Percentiles rank a stretch among this genome's conserved stretches.
Evolutionary conservation across 2,329 filamentous ascomycete genomes (phyloP).

Genomic region (Mycosphaerella sp.): DNA sequence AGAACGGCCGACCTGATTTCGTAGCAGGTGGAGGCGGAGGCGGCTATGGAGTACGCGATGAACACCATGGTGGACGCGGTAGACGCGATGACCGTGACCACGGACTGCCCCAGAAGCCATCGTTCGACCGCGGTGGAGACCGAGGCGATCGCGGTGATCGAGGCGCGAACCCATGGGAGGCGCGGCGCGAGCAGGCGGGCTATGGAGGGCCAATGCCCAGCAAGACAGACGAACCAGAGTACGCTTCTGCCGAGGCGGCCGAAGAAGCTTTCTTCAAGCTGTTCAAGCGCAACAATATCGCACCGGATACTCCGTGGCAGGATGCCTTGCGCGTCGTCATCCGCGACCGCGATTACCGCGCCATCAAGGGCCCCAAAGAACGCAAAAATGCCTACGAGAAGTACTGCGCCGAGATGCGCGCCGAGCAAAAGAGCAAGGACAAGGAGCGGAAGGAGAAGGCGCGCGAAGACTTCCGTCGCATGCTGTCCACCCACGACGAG

Average conservation of each 20-base stretch:
- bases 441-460: slow-evolving; percentile 90
- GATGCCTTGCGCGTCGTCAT: slow-evolving; percentile 79
- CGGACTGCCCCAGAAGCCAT: slow-evolving; percentile 38
- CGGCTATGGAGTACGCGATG: slow-evolving; percentile 25
- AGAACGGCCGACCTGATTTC: slow-evolving; percentile 39
- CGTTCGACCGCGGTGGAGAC: slow-evolving; percentile 26
- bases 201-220: slow-evolving; percentile 32
- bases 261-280: slow-evolving; percentile 91
- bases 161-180: slow-evolving; percentile 30
- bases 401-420: slow-evolving; percentile 81
- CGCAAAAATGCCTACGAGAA: slow-evolving; percentile 89
- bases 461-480: slow-evolving; percentile 86
- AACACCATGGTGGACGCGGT: slow-evolving; percentile 14
- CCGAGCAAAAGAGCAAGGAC: slow-evolving; percentile 89
- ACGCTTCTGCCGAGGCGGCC: slow-evolving; percentile 74
- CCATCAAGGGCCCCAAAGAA: slow-evolving; percentile 86
- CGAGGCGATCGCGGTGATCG: slow-evolving; percentile 22
- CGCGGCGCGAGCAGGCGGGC: slow-evolving; percentile 28
- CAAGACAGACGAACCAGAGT: slow-evolving; percentile 54
- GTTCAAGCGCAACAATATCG: slow-evolving; percentile 74
- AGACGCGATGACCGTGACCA: slow-evolving; percentile 34
- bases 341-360: slow-evolving; percentile 86
- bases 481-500: slow-evolving; percentile 93
- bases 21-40: slow-evolving; percentile 45
- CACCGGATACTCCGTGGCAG: slow-evolving; percentile 89